Conservation (phyloP, 345 rosid genomes). For the Populus nigra region DNA sequence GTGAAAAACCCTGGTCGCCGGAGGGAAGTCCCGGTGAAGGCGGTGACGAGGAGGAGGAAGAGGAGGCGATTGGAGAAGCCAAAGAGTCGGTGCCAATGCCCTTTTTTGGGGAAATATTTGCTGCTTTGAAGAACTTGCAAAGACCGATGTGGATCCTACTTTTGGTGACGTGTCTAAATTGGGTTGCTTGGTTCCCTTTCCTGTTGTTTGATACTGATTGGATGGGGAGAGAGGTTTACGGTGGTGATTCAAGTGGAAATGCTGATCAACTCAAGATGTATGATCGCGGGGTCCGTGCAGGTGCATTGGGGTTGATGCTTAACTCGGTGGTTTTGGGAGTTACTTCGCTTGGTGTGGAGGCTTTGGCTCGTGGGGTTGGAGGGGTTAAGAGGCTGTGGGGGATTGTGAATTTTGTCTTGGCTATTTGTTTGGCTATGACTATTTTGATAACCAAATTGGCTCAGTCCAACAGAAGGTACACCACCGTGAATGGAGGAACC, state of each 20-base stretch:
- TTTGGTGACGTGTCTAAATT: conserved; percentile 71
- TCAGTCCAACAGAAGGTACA: conserved; percentile 36
- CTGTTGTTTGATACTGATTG: conserved; percentile 80
- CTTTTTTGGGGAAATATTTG: conserved; percentile 38
- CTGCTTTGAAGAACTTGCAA: conserved; percentile 48
- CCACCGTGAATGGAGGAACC: neutral
- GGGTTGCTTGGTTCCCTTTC: conserved; percentile 94
- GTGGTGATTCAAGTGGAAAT: conserved; percentile 50
- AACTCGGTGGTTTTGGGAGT: conserved; percentile 71
- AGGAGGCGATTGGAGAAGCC: neutral
- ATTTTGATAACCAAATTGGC: conserved; percentile 60
- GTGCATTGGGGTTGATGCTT: conserved; percentile 76
- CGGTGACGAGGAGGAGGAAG: neutral
- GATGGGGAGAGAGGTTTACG: conserved; percentile 92
- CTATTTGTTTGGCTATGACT: conserved; percentile 52
- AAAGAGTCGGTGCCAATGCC: neutral
- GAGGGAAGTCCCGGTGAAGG: neutral
- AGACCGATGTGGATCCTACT: conserved; percentile 75
- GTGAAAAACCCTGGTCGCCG: conserved; percentile 41
- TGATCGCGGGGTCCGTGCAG: conserved; percentile 67
- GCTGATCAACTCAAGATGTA: conserved; percentile 34
- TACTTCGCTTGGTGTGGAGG: conserved; percentile 57
- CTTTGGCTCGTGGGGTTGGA: conserved; percentile 39
- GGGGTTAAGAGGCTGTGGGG: conserved; percentile 72
- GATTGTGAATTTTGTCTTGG: conserved; percentile 58